Base-by-base conservation (phyloP, 2,329 filamentous ascomycete species). In the Aspergillus melleus region DNA sequence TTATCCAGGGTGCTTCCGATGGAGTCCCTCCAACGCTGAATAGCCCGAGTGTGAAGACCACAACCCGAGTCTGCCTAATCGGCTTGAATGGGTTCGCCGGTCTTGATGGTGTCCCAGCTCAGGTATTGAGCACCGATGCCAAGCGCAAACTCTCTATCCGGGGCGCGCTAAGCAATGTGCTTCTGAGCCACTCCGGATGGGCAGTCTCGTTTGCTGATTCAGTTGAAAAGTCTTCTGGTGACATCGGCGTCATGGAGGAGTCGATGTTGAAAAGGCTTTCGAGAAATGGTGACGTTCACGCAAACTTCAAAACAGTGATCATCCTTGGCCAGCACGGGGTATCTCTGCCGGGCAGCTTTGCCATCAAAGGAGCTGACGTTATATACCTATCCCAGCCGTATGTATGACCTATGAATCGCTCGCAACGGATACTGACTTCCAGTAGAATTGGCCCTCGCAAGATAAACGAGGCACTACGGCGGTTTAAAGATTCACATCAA, bases 141-240 rank as follows among this genome's bases (percentile, higher is more conserved):
- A 74, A 71, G 56, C 68, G 70, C 5, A 73, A 68, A 42, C 54
- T 73, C 9, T 66, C 70, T 1, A 64, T 74, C 6, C 66, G 68
- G 14, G 65, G 63, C 6, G 66, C 68, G 0, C 42, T 74, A 6
- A 66, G 68, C 2, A 66, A 70, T 54, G 60, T 70, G 0, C 58
- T 74, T 11, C 61, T 67, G 46, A 62, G 60, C 6, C 62, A 66
- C 16, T 55, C 65, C 2, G 66, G 66, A 0, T 74, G 71, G 70
- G 62, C 58, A 32, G 58, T 72, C 0, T 68, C 64, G 0, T 66
- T 71, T 20, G 70, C 64, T 1, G 67, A 72, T n/a, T 59, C 66
- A 0, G 46, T 72, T 4, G 57, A 66, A 1, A 61, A 64, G 6
- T 66, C 61, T 0, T 39, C 57, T 3, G 70, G 71, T 6, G 70